Conservation (phyloP, 2,329 filamentous ascomycete genomes). For the Pseudogymnoascus sp. region DNA sequence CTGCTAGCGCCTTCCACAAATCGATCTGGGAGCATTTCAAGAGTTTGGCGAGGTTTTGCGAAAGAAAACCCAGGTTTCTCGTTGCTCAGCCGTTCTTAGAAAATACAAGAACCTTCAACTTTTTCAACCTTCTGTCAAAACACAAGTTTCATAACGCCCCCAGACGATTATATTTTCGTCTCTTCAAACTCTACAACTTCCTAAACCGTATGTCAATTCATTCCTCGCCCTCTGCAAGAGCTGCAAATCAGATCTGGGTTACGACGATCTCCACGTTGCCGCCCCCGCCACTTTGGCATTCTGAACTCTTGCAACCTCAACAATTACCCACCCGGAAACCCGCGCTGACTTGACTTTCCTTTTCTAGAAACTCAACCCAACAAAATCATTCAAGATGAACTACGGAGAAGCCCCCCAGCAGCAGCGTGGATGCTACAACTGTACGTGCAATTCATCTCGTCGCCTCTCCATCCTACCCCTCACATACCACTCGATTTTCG, state of each 20-base stretch:
- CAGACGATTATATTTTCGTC: constrained; percentile 11
- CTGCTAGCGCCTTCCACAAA: constrained; percentile 12
- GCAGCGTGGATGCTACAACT: constrained; percentile 45
- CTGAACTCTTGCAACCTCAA: constrained; percentile 3
- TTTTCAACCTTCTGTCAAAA: not conserved
- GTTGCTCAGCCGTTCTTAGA: not conserved
- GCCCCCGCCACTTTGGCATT: not conserved
- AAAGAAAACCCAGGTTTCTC: constrained; percentile 13
- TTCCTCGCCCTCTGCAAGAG: not conserved
- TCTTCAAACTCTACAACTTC: not conserved
- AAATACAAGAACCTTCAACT: constrained; percentile 12
- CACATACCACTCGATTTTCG: not conserved
- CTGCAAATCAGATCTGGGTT: not conserved
- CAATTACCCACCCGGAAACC: not conserved
- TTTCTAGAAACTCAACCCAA: not conserved
- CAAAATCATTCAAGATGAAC: constrained; percentile 26
- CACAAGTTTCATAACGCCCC: not conserved
- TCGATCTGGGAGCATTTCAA: constrained; percentile 12
- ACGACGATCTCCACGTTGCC: constrained; percentile 6
- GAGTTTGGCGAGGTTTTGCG: constrained; percentile 12
- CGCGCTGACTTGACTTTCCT: not conserved
- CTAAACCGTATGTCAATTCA: not conserved
- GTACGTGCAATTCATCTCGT: constrained; percentile 34
- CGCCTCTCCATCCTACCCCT: not conserved
- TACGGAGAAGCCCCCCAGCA: constrained; percentile 25